Conservation (phyloP, 2,329 filamentous ascomycete species). For the Paracoccidioides brasiliensis region DNA sequence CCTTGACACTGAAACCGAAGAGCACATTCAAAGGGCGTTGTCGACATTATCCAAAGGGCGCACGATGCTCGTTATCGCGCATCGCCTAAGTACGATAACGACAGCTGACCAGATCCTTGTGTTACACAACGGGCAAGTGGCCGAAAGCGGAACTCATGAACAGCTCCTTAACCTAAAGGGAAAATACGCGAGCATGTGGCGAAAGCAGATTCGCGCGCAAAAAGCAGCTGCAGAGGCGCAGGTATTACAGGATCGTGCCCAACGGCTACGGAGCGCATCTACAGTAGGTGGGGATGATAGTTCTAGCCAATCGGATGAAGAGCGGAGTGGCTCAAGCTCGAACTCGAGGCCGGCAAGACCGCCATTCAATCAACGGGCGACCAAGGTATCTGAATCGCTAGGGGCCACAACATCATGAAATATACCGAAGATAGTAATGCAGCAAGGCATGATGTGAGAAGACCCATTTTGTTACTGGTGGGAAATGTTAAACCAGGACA, state of each 20-base stretch:
- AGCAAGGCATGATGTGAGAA: not conserved
- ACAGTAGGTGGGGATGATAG: constrained; percentile 30
- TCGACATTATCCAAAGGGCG: constrained; percentile 69
- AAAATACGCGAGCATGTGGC: constrained; percentile 76
- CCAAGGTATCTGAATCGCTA: constrained; percentile 5
- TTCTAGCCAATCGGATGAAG: constrained; percentile 38
- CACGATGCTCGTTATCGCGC: constrained; percentile 90
- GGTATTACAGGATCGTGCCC: constrained; percentile 31
- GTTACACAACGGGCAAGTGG: constrained; percentile 60
- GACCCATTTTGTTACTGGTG: not conserved
- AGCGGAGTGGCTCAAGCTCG: constrained; percentile 14
- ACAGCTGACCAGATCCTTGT: constrained; percentile 78
- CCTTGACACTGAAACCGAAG: constrained; percentile 81
- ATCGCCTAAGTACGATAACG: constrained; percentile 74
- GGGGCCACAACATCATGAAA: not conserved
- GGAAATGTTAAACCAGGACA: not conserved
- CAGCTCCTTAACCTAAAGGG: constrained; percentile 58
- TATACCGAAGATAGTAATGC: not conserved
- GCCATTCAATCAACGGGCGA: constrained; percentile 6
- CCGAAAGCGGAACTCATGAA: constrained; percentile 65
- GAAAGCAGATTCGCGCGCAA: constrained; percentile 71
- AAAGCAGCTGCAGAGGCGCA: constrained; percentile 50
- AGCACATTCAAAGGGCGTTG: constrained; percentile 81
- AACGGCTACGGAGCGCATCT: constrained; percentile 30
- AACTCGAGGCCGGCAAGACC: constrained; percentile 6